These are phyloP conservation scores for Pezicula rhizophila DNA, from an alignment of 2,329 filamentous ascomycete species.

Conservation along the genomic window DNA sequence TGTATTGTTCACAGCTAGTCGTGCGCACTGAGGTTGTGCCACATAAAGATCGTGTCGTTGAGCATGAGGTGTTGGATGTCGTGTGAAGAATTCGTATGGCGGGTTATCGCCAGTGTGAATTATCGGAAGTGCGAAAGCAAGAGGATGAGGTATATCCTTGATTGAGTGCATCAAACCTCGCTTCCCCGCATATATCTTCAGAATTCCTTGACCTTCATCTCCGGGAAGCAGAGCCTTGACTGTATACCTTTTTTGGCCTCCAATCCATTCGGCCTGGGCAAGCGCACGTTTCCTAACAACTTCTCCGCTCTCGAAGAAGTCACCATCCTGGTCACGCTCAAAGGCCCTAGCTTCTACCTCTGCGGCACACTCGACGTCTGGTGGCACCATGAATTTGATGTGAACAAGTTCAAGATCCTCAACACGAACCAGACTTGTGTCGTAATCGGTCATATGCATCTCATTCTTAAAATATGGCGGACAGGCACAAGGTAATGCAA, in stretches of 20 bases:
- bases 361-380: constrained; percentile 85
- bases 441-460: constrained; percentile 79
- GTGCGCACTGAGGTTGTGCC: constrained; percentile 86
- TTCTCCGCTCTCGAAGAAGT: constrained; percentile 89
- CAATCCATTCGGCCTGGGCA: constrained; percentile 86
- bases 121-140: constrained; percentile 86
- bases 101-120: constrained; percentile 90
- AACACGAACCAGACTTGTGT: constrained; percentile 77
- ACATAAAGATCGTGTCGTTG: constrained; percentile 96
- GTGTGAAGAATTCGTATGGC: constrained; percentile 83
- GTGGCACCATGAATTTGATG: constrained; percentile 77
- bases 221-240: constrained; percentile 88
- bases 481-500: constrained; percentile 80
- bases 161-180: constrained; percentile 95
- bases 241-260: constrained; percentile 82
- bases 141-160: constrained; percentile 88
- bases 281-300: constrained; percentile 78
- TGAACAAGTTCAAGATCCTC: constrained; percentile 94
- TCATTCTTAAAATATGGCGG: constrained; percentile 81
- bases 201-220: constrained; percentile 79
- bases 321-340: constrained; percentile 78
- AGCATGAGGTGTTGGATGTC: constrained; percentile 96
- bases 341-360: constrained; percentile 85
- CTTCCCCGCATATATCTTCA: constrained; percentile 92
- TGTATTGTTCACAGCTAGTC: constrained; percentile 88